Evolutionary conservation across 2,329 filamentous ascomycete species (phyloP).

Genomic region (Monosporascus sp.): DNA sequence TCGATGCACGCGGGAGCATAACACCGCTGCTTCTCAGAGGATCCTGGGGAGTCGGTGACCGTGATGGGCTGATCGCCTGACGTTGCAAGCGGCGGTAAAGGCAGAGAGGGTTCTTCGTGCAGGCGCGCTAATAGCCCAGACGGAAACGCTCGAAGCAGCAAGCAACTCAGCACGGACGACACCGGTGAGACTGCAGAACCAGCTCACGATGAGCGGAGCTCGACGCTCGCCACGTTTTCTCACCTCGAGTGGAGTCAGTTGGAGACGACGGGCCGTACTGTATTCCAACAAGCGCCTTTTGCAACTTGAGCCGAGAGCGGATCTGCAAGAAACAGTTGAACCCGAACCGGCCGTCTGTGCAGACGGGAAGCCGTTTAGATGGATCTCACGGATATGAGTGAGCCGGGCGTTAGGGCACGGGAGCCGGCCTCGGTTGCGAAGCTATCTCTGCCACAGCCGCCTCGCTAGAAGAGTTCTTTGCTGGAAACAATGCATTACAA

Average conservation of each 20-base stretch:
- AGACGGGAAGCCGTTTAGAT: neutral
- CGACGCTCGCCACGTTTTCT: neutral
- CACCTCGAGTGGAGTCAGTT: neutral
- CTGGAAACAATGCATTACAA: too few species aligned
- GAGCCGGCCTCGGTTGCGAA: too few species aligned
- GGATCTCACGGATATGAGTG: neutral
- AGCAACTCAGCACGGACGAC: neutral
- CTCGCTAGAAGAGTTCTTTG: neutral
- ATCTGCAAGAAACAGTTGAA: neutral
- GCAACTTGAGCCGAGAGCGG: neutral
- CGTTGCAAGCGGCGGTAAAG: neutral
- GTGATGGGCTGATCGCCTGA: neutral
- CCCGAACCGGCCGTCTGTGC: neutral
- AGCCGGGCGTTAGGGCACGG: neutral
- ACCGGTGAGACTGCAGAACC: neutral
- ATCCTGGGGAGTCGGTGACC: neutral
- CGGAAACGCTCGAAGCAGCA: neutral
- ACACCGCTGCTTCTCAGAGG: neutral
- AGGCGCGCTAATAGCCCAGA: neutral
- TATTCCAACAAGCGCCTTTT: neutral
- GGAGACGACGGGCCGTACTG: neutral
- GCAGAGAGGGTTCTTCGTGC: neutral
- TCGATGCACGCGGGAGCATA: too few species aligned
- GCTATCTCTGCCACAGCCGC: neutral
- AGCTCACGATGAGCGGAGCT: neutral